phyloP scores from a whole-genome alignment of 2,329 filamentous ascomycete species.

The Pyricularia pennisetigena region DNA sequence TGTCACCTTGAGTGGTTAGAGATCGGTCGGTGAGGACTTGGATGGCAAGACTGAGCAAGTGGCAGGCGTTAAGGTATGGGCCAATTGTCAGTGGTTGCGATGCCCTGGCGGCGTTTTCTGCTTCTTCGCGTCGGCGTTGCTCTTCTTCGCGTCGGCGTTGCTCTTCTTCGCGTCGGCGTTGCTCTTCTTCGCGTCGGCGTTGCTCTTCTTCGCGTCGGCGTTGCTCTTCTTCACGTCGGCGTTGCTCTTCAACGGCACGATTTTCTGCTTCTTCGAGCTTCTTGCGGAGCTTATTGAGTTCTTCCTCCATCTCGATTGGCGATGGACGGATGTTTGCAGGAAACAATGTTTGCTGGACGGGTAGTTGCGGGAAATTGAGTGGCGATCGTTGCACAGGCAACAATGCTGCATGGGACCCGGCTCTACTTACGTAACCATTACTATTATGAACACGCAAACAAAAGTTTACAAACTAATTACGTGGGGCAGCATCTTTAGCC shows the following conservation, averaged over 20 bases:
- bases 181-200: slow-evolving; percentile 15
- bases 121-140: slow-evolving; percentile 15
- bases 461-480: no score
- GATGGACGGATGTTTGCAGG: neutral
- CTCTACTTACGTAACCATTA: no score
- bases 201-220: slow-evolving; percentile 15
- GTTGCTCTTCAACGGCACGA: slow-evolving; percentile 10
- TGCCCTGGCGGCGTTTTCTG: slow-evolving; percentile 14
- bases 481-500: no score
- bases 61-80: slow-evolving; percentile 22
- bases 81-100: slow-evolving; percentile 14
- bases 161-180: slow-evolving; percentile 11
- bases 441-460: no score
- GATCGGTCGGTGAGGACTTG: slow-evolving; percentile 20
- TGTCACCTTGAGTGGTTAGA: slow-evolving; percentile 13
- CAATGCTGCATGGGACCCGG: neutral
- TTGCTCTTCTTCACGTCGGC: slow-evolving; percentile 11
- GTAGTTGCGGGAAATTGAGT: neutral
- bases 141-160: slow-evolving; percentile 15
- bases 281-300: neutral
- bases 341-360: neutral
- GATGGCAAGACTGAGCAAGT: slow-evolving; percentile 20
- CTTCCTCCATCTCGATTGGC: neutral
- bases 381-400: neutral
- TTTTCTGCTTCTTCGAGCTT: neutral